A percentile compares a stretch with the other conserved stretches of the same genome.
Evolutionary conservation across 148 eudicot genomes (phyloP).

Genomic region (Hydrangea macrophylla): DNA sequence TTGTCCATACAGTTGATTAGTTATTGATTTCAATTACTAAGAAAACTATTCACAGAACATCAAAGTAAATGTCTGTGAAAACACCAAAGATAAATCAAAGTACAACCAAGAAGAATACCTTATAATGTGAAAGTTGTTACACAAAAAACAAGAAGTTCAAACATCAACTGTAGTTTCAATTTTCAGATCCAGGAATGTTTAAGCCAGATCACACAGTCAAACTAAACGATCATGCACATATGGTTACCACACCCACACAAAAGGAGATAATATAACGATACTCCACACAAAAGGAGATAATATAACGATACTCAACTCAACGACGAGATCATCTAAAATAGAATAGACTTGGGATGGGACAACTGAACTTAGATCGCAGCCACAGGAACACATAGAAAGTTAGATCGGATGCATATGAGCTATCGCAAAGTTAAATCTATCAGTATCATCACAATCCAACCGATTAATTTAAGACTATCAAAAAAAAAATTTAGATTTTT

Average conservation of each 20-base stretch:
- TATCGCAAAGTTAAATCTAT: constrained; percentile 1
- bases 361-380: background rate
- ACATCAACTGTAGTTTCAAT: background rate
- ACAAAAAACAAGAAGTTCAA: too few relatives aligned
- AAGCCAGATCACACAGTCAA: background rate
- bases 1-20: too few relatives aligned
- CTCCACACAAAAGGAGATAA: background rate
- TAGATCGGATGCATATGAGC: constrained; percentile 6
- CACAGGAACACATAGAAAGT: background rate
- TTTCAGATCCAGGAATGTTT: background rate
- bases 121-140: too few relatives aligned
- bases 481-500: background rate
- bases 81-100: too few relatives aligned
- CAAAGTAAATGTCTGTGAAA: too few relatives aligned
- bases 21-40: too few relatives aligned
- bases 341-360: background rate
- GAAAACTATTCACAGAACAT: too few relatives aligned
- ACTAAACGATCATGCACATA: background rate
- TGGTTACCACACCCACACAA: background rate
- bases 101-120: too few relatives aligned
- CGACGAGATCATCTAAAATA: background rate
- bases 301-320: too few relatives aligned
- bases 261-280: too few relatives aligned
- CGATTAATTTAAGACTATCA: background rate
- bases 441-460: background rate